A percentile compares a stretch with the other conserved stretches of the same genome.
Conservation (phyloP, 2,329 filamentous ascomycete genomes). For the Calonectria crousiana region DNA sequence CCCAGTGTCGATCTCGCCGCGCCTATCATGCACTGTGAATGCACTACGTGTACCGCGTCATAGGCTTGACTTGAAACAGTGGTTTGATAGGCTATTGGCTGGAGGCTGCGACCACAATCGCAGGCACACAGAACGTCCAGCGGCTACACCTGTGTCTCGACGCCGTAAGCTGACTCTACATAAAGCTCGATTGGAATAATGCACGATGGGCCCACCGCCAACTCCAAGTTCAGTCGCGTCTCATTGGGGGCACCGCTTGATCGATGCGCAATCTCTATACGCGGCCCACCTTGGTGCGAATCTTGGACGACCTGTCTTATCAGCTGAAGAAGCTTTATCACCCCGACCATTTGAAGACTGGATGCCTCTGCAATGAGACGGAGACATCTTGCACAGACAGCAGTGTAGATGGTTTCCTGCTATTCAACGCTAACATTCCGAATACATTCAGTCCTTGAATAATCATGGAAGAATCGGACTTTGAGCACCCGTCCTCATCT, state of each 20-base stretch:
- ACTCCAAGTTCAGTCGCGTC: not conserved
- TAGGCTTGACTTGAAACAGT: not conserved
- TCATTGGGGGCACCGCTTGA: constrained; percentile 27
- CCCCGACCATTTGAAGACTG: constrained; percentile 23
- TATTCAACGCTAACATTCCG: not conserved
- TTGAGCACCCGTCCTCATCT: constrained; percentile 29
- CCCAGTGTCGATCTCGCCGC: not conserved
- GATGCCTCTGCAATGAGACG: not conserved
- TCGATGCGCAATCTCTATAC: constrained; percentile 32
- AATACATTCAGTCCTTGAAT: not conserved
- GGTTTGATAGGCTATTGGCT: not conserved
- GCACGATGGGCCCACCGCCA: not conserved
- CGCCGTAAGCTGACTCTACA: not conserved
- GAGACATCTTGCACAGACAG: not conserved
- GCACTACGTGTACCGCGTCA: not conserved
- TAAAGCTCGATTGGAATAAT: not conserved
- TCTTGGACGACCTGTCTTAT: not conserved
- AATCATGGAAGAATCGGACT: constrained; percentile 33
- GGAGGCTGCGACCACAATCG: not conserved
- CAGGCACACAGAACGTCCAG: not conserved
- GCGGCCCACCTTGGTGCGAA: not conserved
- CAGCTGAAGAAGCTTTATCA: not conserved
- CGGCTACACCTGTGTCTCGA: not conserved
- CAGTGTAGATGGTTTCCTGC: not conserved
- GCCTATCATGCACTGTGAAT: not conserved